Conservation (phyloP, 116 monocot species). For the Papilionanthe hybrid region DNA sequence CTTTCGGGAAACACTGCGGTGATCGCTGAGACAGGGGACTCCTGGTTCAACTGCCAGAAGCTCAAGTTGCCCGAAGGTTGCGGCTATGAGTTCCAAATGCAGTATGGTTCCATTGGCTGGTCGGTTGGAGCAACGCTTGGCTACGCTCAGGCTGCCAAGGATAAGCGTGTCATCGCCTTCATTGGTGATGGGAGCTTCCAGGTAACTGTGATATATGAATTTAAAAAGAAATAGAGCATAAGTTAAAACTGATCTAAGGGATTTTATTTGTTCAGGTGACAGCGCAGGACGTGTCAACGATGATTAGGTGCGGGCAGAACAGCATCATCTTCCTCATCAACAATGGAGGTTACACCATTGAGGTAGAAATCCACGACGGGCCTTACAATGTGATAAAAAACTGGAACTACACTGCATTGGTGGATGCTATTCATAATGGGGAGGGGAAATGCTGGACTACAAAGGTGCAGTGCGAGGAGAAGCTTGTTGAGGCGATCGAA, state of each 20-base stretch:
- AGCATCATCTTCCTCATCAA: slow-evolving; percentile 78
- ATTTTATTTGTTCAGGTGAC: slow-evolving; percentile 29
- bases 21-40: slow-evolving; percentile 51
- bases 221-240: too few relatives aligned
- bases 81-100: slow-evolving; percentile 71
- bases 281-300: slow-evolving; percentile 51
- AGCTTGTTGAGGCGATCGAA: slow-evolving; percentile 42
- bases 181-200: slow-evolving; percentile 77
- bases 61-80: slow-evolving; percentile 39
- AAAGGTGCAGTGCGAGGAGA: slow-evolving; percentile 58
- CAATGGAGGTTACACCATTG: slow-evolving; percentile 84
- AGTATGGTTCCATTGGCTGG: slow-evolving; percentile 71
- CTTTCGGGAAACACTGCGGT: slow-evolving; percentile 30
- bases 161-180: slow-evolving; percentile 61
- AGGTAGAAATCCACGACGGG: slow-evolving; percentile 86
- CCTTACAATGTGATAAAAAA: slow-evolving; percentile 86
- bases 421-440: slow-evolving; percentile 59
- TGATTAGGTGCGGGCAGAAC: slow-evolving; percentile 42
- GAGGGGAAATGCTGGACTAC: slow-evolving; percentile 73
- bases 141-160: slow-evolving; percentile 57
- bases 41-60: slow-evolving; percentile 71
- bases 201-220: slow-evolving; percentile 12
- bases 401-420: slow-evolving; percentile 64
- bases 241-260: not conserved
- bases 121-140: slow-evolving; percentile 69